These are phyloP conservation scores for Fragaria vesca DNA, from an alignment of 306 rosid species.

Conservation along the genomic window DNA sequence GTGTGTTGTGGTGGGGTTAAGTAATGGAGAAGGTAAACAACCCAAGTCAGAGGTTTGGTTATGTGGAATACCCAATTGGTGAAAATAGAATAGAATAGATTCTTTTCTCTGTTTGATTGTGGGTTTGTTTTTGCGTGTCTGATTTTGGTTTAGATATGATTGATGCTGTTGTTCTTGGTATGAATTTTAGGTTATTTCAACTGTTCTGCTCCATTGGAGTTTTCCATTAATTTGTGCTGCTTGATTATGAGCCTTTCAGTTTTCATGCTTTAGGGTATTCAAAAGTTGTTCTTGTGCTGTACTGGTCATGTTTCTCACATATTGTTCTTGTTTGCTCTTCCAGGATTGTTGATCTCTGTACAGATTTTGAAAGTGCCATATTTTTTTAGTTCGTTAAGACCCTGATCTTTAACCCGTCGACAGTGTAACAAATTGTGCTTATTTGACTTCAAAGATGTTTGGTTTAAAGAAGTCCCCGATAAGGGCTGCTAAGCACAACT, in stretches of 20 bases:
- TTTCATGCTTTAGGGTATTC: slow-evolving; percentile 9
- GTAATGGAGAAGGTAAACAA: slow-evolving; percentile 18
- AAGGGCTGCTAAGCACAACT: slow-evolving; percentile 44
- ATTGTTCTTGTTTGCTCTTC: slow-evolving; percentile 32
- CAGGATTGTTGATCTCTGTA: slow-evolving; percentile 49
- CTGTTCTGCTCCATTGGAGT: neutral
- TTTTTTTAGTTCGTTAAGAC: slow-evolving; percentile 9
- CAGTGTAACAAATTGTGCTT: slow-evolving; percentile 18
- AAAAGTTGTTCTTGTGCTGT: neutral
- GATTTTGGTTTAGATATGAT: slow-evolving; percentile 1
- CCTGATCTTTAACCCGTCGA: slow-evolving; percentile 15
- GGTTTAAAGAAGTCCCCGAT: slow-evolving; percentile 72
- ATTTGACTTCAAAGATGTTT: slow-evolving; percentile 45
- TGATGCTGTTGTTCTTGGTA: neutral
- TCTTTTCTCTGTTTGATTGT: slow-evolving; percentile 2
- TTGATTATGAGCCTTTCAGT: slow-evolving; percentile 9
- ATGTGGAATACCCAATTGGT: slow-evolving; percentile 1
- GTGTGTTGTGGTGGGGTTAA: slow-evolving; percentile 8
- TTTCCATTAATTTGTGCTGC: neutral
- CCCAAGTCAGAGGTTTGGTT: slow-evolving; percentile 11
- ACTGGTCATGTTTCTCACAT: slow-evolving; percentile 6
- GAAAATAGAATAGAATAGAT: slow-evolving; percentile 7
- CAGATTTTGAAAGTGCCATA: slow-evolving; percentile 7
- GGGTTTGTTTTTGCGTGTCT: neutral
- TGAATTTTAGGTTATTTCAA: neutral